Conservation (phyloP, 2,329 filamentous ascomycete species). For the Sporothrix mexicana region DNA sequence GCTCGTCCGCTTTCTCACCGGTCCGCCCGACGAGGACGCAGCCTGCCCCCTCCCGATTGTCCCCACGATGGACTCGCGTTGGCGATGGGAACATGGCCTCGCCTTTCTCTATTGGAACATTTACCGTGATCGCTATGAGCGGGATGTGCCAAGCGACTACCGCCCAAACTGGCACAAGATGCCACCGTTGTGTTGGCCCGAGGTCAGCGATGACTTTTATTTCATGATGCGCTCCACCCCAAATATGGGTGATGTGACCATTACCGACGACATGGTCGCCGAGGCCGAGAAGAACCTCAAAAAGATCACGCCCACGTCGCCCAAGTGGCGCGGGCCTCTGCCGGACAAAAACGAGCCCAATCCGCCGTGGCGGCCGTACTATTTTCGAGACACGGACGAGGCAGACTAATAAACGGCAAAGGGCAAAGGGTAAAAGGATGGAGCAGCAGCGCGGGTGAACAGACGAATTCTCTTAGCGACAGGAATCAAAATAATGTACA, state of each 20-base stretch:
- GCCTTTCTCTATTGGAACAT: slow-evolving; percentile 6
- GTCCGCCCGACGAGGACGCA: not conserved
- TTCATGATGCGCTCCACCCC: not conserved
- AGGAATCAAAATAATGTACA: too few relatives aligned
- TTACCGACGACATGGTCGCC: not conserved
- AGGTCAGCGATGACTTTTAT: not conserved
- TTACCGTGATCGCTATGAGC: not conserved
- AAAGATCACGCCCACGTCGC: not conserved
- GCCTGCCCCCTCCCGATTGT: not conserved
- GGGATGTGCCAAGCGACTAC: not conserved
- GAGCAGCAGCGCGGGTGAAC: too few relatives aligned
- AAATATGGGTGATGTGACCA: not conserved
- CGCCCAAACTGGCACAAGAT: not conserved
- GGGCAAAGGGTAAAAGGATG: too few relatives aligned
- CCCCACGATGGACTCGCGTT: not conserved
- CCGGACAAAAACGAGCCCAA: not conserved
- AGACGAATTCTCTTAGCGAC: too few relatives aligned
- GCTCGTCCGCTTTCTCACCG: not conserved
- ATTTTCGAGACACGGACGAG: not conserved
- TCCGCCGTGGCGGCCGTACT: not conserved
- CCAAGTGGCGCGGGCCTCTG: not conserved
- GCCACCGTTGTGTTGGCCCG: not conserved
- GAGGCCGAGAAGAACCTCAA: not conserved
- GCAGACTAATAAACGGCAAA: too few relatives aligned
- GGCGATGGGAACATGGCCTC: not conserved